phyloP scores from a whole-genome alignment of 2,329 filamentous ascomycete genomes.

The Alternaria arborescens region DNA sequence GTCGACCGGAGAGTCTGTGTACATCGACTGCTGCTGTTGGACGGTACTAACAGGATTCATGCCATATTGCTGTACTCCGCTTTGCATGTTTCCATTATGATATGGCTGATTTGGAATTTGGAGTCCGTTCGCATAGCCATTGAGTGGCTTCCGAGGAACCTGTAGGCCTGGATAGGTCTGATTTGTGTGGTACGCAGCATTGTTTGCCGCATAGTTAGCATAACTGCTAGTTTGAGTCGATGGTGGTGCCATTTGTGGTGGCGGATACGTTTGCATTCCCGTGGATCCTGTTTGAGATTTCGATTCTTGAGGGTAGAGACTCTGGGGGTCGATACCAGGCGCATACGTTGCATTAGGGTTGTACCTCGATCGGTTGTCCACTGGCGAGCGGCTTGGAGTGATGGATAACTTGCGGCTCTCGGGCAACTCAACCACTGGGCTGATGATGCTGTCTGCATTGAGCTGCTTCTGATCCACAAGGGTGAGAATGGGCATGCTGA shows the following conservation, averaged over 20 bases:
- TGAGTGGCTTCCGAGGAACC: constrained; percentile 39
- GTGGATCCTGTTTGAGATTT: constrained; percentile 32
- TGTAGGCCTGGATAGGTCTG: constrained; percentile 49
- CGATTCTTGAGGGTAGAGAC: constrained; percentile 34
- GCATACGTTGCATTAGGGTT: constrained; percentile 42
- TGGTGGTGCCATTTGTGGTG: constrained; percentile 45
- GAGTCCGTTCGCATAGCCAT: constrained; percentile 40
- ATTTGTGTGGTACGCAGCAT: constrained; percentile 29
- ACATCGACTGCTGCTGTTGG: constrained; percentile 41
- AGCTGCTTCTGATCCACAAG: constrained; percentile 52
- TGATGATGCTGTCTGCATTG: constrained; percentile 49
- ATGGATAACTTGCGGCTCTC: constrained; percentile 45
- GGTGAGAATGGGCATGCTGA: constrained; percentile 79
- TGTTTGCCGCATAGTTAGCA: constrained; percentile 31
- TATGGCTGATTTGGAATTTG: constrained; percentile 41
- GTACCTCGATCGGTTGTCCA: constrained; percentile 44
- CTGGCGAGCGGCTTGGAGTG: constrained; percentile 39
- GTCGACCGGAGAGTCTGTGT: constrained; percentile 50
- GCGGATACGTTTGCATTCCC: constrained; percentile 51
- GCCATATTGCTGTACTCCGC: constrained; percentile 34
- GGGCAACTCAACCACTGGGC: constrained; percentile 48
- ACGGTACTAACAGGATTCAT: constrained; percentile 42
- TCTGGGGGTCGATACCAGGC: constrained; percentile 44
- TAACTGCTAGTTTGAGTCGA: constrained; percentile 31
- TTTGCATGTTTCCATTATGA: constrained; percentile 36